Base-by-base conservation (phyloP, 176 grass and related monocot species). In the Chloris gayana region DNA sequence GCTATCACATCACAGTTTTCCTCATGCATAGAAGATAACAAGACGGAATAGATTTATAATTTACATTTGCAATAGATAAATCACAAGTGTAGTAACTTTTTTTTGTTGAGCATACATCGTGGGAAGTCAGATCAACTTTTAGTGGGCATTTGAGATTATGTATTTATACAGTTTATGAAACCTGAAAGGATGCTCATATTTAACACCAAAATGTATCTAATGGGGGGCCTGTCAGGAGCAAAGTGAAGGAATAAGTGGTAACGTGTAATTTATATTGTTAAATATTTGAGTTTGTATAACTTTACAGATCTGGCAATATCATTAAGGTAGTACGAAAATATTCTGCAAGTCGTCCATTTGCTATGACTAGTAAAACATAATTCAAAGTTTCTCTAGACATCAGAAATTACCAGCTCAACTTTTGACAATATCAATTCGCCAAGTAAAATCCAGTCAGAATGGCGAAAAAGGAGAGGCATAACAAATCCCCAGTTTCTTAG, bases 401-500 rank as follows among this genome's bases (percentile, higher is more conserved):
- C 12, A 14, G 39, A 22, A 27, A 44, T 26, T 70, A 70, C 67
- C 67, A 45, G 10, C n/a, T 70, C 13, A 70, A 70, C 38, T 45
- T 45, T 25, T 42, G 67, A 70, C 22, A 70, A 70, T 25, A 70
- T 45, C 12, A 45, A 44, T 1, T 70, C 67, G 9, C 67, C 67
- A 70, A 70, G n/a, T 45, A 70, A 5, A 45, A 70, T 70, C 67
- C 39, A 70, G 12, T 70, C 39, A 15, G 37, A 45, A 45, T 22
- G 67, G 22, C n/a, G 4, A 7, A 70, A 45, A 45, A 42, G 67
- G 38, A 25, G 38, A 26, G 22, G 67, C 38, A 70, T 4, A 70
- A 70, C 38, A 42, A 70, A 70, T 45, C 38, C 67, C 67, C 38
- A 70, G 45, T 70, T 70, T 45, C 67, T 70, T 45, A 70, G 39